Conservation (phyloP, 176 grass and related monocot species). For the Pontederia paniculata region DNA sequence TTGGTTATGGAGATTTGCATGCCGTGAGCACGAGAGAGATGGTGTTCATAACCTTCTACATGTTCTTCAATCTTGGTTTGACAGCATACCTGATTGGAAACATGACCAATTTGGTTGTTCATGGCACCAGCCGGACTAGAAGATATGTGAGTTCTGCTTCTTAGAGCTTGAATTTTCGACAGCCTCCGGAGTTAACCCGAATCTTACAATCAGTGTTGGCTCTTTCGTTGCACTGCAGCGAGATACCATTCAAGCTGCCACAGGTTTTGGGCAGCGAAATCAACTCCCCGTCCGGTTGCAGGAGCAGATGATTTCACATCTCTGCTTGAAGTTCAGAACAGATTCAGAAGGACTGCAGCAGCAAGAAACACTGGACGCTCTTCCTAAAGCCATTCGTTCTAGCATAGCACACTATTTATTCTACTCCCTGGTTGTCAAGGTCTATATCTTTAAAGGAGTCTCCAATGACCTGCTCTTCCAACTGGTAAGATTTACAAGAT, state of each 20-base stretch:
- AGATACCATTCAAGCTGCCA: slow-evolving; percentile 94
- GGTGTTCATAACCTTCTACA: slow-evolving; percentile 80
- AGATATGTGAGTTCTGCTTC: slow-evolving; percentile 54
- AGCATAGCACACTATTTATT: slow-evolving; percentile 94
- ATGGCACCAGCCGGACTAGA: slow-evolving; percentile 74
- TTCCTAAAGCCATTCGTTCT: slow-evolving; percentile 94
- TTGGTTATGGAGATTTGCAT: slow-evolving; percentile 88
- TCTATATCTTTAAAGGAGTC: slow-evolving; percentile 72
- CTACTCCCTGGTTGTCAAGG: slow-evolving; percentile 52
- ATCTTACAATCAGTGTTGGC: neutral
- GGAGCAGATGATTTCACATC: slow-evolving; percentile 95
- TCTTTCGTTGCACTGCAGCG: slow-evolving; percentile 35
- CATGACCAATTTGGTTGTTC: slow-evolving; percentile 94
- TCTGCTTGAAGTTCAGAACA: slow-evolving; percentile 90
- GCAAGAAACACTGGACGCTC: slow-evolving; percentile 73
- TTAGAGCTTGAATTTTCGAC: neutral
- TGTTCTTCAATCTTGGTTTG: slow-evolving; percentile 91
- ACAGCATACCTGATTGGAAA: slow-evolving; percentile 96
- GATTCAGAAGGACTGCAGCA: slow-evolving; percentile 97
- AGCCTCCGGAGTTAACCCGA: slow-evolving; percentile 7
- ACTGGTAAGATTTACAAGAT: slow-evolving; percentile 33
- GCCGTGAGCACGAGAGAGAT: slow-evolving; percentile 71
- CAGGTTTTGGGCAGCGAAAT: slow-evolving; percentile 77
- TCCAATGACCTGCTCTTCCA: slow-evolving; percentile 89
- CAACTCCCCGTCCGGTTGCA: slow-evolving; percentile 60